Evolutionary conservation across 768 basidiomycete species (phyloP).

Genomic region (Suillus lakei): DNA sequence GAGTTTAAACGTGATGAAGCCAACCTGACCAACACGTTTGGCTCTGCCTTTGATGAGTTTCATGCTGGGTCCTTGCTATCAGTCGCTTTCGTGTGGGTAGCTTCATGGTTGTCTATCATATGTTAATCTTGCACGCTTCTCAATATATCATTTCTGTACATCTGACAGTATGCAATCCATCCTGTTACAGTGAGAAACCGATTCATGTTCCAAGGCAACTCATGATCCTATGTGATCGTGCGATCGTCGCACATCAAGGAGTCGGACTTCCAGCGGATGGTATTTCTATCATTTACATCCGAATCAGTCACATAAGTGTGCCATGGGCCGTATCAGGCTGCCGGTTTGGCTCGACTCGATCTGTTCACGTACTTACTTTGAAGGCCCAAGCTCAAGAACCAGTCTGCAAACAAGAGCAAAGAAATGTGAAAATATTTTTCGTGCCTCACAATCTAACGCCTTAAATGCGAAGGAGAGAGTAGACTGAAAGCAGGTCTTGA

Average conservation of each 20-base stretch:
- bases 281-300: background rate
- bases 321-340: background rate
- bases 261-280: background rate
- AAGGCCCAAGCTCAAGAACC: background rate
- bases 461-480: constrained; percentile 3
- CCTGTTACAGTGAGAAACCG: background rate
- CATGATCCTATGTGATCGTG: background rate
- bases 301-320: background rate
- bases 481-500: background rate
- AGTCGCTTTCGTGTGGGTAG: background rate
- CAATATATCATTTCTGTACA: background rate
- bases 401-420: constrained; percentile 26
- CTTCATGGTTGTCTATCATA: background rate
- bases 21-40: background rate
- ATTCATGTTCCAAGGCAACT: background rate
- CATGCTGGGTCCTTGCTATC: background rate
- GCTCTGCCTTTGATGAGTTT: background rate
- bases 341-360: background rate
- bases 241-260: background rate
- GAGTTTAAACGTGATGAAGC: background rate
- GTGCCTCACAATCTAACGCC: background rate
- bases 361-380: background rate
- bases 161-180: background rate
- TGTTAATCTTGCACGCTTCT: background rate
- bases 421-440: constrained; percentile 23